These are phyloP conservation scores for Aspergillus heteromorphus DNA, from an alignment of 495 filamentous ascomycete genomes.

Conservation along the genomic window DNA sequence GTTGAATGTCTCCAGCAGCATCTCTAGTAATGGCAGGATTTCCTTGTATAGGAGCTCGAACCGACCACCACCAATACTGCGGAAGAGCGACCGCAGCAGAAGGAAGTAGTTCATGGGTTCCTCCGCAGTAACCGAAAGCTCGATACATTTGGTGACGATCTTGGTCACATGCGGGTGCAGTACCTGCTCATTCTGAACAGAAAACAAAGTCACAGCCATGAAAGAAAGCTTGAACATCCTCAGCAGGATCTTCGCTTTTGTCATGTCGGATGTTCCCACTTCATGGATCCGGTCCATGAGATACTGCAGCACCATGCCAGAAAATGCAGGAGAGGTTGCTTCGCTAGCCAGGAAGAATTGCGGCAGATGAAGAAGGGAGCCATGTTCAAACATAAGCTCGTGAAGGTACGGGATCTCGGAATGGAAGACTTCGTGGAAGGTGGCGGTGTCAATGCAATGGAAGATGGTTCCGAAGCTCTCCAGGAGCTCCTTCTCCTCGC, in stretches of 20 bases:
- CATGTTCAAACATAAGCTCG: constrained; percentile 96
- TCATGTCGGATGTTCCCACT: constrained; percentile 84
- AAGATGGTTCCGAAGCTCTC: constrained; percentile 98
- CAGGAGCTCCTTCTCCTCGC: constrained; percentile 95
- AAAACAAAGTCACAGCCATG: constrained; percentile 98
- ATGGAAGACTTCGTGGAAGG: constrained; percentile 97
- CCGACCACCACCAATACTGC: constrained; percentile 93
- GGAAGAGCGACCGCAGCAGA: constrained; percentile 82
- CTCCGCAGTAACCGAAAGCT: constrained; percentile 89
- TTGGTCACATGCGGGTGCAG: constrained; percentile 92
- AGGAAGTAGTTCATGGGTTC: constrained; percentile 99
- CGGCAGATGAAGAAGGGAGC: constrained; percentile 85
- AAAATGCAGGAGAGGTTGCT: constrained; percentile 94
- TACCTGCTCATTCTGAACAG: constrained; percentile 89
- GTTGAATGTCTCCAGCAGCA: constrained; percentile 95
- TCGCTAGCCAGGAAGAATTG: constrained; percentile 98
- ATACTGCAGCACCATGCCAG: constrained; percentile 94
- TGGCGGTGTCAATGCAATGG: constrained; percentile 96
- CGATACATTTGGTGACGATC: constrained; percentile 93
- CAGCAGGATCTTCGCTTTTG: constrained; percentile 84
- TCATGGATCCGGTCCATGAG: constrained; percentile 95
- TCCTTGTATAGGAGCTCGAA: constrained; percentile 99
- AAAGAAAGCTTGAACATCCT: constrained; percentile 98
- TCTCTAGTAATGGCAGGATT: constrained; percentile 90
- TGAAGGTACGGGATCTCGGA: constrained; percentile 95